Evolutionary conservation across 306 rosid species (phyloP).

Genomic region (Sophora flavescens): DNA sequence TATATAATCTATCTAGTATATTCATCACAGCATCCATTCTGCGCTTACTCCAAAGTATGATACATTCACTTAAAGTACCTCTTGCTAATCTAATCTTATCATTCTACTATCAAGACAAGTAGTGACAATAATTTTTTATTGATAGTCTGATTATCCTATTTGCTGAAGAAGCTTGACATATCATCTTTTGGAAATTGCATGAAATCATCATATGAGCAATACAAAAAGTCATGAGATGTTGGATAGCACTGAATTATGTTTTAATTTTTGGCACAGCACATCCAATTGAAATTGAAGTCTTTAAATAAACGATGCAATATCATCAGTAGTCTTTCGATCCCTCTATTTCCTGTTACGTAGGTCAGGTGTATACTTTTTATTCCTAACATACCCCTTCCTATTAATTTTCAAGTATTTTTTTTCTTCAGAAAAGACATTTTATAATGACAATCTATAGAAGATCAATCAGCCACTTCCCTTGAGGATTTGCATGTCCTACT

Average conservation of each 20-base stretch:
- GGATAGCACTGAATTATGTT: slow-evolving; percentile 18
- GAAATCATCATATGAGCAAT: slow-evolving; percentile 27
- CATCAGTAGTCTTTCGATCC: not conserved
- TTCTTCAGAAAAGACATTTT: slow-evolving; percentile 16
- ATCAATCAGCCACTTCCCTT: slow-evolving; percentile 27
- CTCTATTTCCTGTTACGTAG: slow-evolving; percentile 15
- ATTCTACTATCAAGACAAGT: slow-evolving; percentile 24
- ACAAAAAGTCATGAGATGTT: slow-evolving; percentile 30
- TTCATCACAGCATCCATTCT: slow-evolving; percentile 96
- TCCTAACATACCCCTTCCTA: slow-evolving; percentile 27
- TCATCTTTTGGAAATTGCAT: slow-evolving; percentile 28
- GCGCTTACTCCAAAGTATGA: slow-evolving; percentile 90
- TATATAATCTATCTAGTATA: slow-evolving; percentile 76
- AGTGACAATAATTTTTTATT: not conserved
- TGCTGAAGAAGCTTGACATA: slow-evolving; percentile 36
- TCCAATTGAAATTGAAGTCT: slow-evolving; percentile 21
- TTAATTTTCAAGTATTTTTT: slow-evolving; percentile 34
- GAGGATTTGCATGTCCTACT: slow-evolving; percentile 15
- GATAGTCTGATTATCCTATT: slow-evolving; percentile 24
- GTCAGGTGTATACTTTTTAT: not conserved
- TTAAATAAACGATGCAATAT: slow-evolving; percentile 34
- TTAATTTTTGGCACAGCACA: slow-evolving; percentile 22
- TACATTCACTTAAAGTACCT: slow-evolving; percentile 40
- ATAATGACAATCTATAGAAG: slow-evolving; percentile 30
- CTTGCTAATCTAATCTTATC: slow-evolving; percentile 7